Percentiles rank a stretch among this genome's conserved stretches.
Conservation (phyloP, 2,329 filamentous ascomycete genomes). For the Pseudodiploospora longispora region DNA sequence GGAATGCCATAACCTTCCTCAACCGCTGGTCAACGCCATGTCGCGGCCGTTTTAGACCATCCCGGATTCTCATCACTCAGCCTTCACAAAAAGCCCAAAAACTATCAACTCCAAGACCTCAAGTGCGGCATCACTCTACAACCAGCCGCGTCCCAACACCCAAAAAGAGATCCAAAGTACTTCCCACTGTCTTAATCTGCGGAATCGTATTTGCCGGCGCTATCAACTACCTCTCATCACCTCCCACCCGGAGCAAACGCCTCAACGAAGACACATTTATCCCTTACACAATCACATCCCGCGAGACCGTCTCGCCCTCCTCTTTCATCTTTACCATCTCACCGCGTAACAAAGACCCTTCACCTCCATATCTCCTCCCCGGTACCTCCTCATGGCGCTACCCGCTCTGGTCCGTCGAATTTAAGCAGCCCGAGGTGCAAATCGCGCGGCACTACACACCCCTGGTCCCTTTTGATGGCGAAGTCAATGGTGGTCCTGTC, state of each 20-base stretch:
- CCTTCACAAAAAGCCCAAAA: too few relatives aligned
- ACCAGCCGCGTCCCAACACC: not conserved
- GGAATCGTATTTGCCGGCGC: slow-evolving; percentile 15
- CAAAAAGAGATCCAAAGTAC: slow-evolving; percentile 20
- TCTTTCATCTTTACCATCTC: slow-evolving; percentile 61
- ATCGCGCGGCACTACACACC: slow-evolving; percentile 90
- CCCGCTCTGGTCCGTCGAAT: slow-evolving; percentile 80
- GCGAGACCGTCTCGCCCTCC: slow-evolving; percentile 56
- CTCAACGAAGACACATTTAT: slow-evolving; percentile 56
- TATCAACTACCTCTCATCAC: slow-evolving; percentile 18
- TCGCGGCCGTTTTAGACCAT: too few relatives aligned
- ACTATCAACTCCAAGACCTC: not conserved
- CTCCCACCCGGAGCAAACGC: slow-evolving; percentile 15
- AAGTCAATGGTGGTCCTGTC: not conserved
- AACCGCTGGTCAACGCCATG: too few relatives aligned
- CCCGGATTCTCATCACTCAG: too few relatives aligned
- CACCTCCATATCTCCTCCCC: slow-evolving; percentile 19
- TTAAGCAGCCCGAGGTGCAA: slow-evolving; percentile 90
- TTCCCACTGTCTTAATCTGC: slow-evolving; percentile 15
- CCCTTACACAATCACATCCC: slow-evolving; percentile 55
- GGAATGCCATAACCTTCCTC: too few relatives aligned
- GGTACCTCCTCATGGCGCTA: slow-evolving; percentile 25
- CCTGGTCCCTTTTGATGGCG: slow-evolving; percentile 47
- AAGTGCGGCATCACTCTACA: slow-evolving; percentile 1
- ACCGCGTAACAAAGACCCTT: slow-evolving; percentile 26